Evolutionary conservation across 306 rosid genomes (phyloP), one percentile per base, ranked within the genome.

Genomic region (Comarum palustre): DNA sequence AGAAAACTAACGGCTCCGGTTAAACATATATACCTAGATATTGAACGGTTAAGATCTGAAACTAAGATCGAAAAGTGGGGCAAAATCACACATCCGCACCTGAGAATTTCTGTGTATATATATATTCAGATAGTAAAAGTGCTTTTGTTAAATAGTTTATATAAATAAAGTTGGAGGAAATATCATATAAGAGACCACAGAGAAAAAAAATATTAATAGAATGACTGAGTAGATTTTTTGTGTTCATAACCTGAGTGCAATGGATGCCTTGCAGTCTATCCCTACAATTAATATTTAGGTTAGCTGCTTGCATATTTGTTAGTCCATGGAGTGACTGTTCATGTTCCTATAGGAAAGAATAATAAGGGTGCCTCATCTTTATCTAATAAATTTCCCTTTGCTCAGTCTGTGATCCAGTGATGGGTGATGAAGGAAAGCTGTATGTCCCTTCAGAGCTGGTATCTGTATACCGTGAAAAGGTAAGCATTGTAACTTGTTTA

Each of bases 351-450:
- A 32, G 31, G 15, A 69, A 69, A 13, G 14, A 69, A 50, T 12
- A 34, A 34, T 34, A 20, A 6, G 2, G 6, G 58, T 47, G 25
- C 59, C 52, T 51, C 16, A 50, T 71, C 58, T 79, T 50, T 48
- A 55, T 74, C 72, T 82, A 41, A 73, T 73, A 67, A 7, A 81
- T 36, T 70, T 64, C 8, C 20, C 72, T 58, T 66, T 83, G 79
- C 69, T 74, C 75, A 93, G 99, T 94, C 29, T 94, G 99, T 82
- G 99, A 94, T 91, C 99, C 96, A 52, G 99, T 94, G 82, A 72
- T 91, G 97, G 99, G 99, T 70, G 99, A 91, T 76, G 96, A 89
- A 84, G 99, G 97, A 74, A 94, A 88, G 86, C 90, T 94, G 43
- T 91, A 91, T 82, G 95, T 94, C 72, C 96, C 99, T 61, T 70